phyloP scores from a whole-genome alignment of 257 asterid genomes.

The Solanum sitiens region DNA sequence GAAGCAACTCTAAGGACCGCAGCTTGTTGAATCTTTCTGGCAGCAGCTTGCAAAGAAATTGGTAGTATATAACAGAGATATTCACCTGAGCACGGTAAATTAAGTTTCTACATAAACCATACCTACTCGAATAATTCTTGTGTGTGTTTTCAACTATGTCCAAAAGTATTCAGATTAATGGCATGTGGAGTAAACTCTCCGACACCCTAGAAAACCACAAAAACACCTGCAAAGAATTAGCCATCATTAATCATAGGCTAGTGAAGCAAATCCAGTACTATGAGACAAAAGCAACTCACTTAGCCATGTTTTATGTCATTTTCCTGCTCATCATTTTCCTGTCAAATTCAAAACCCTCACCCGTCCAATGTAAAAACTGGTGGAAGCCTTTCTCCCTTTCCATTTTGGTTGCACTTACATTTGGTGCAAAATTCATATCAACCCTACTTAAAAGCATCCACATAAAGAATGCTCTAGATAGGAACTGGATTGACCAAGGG shows the following conservation, averaged over 20 bases:
- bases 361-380: conserved; percentile 2
- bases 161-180: neutral
- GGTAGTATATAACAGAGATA: neutral
- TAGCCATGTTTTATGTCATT: conserved; percentile 10
- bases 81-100: neutral
- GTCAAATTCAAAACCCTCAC: conserved; percentile 1
- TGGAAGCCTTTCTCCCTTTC: conserved; percentile 16
- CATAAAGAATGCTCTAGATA: conserved; percentile 5
- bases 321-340: conserved; percentile 7
- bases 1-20: neutral
- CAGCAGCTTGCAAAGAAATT: neutral
- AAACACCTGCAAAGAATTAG: conserved; percentile 4
- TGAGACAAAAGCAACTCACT: conserved; percentile 8
- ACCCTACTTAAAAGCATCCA: conserved; percentile 2
- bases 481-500: conserved; percentile 8
- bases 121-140: neutral
- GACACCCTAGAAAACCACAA: neutral
- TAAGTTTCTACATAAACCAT: neutral
- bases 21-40: neutral
- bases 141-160: neutral
- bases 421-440: conserved; percentile 7
- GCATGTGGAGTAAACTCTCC: neutral
- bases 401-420: neutral
- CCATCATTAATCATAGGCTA: conserved; percentile 1
- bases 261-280: conserved; percentile 16